Evolutionary conservation across 2,329 filamentous ascomycete genomes (phyloP).

Genomic region (Cladophialophora bantiana): DNA sequence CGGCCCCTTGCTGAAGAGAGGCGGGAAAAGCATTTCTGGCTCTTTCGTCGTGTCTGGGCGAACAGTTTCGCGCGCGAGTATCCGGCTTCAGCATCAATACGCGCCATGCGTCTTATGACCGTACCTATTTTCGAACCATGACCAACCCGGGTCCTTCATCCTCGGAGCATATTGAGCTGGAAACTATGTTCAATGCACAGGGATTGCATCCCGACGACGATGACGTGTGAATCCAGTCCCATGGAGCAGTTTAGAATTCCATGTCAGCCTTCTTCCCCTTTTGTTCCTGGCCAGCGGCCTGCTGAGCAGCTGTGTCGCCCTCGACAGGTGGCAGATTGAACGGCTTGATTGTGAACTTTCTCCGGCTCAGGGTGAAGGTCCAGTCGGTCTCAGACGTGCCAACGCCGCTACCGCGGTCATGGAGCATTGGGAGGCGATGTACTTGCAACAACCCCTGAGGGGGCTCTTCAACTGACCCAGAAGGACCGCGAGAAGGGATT

Average conservation of each 20-base stretch:
- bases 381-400: slow-evolving; percentile 80
- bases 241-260: slow-evolving; percentile 67
- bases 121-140: slow-evolving; percentile 64
- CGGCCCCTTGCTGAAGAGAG: slow-evolving; percentile 1
- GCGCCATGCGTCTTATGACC: slow-evolving; percentile 58
- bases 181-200: slow-evolving; percentile 62
- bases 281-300: slow-evolving; percentile 51
- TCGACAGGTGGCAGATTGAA: slow-evolving; percentile 89
- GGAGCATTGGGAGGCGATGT: slow-evolving; percentile 81
- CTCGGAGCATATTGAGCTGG: slow-evolving; percentile 69
- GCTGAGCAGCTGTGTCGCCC: slow-evolving; percentile 71
- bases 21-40: slow-evolving; percentile 55
- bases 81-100: slow-evolving; percentile 54
- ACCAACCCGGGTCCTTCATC: slow-evolving; percentile 61
- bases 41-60: slow-evolving; percentile 63
- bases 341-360: slow-evolving; percentile 82
- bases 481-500: slow-evolving; percentile 31
- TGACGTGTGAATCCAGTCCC: background rate
- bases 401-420: slow-evolving; percentile 82
- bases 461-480: slow-evolving; percentile 71
- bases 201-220: slow-evolving; percentile 44
- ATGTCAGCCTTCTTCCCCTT: slow-evolving; percentile 71
- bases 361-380: slow-evolving; percentile 86
- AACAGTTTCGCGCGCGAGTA: slow-evolving; percentile 58
- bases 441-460: slow-evolving; percentile 86